Percentiles rank a stretch among this genome's conserved stretches.
Conservation (phyloP, 164 flowering plant genomes). For the Vitis amurensis region DNA sequence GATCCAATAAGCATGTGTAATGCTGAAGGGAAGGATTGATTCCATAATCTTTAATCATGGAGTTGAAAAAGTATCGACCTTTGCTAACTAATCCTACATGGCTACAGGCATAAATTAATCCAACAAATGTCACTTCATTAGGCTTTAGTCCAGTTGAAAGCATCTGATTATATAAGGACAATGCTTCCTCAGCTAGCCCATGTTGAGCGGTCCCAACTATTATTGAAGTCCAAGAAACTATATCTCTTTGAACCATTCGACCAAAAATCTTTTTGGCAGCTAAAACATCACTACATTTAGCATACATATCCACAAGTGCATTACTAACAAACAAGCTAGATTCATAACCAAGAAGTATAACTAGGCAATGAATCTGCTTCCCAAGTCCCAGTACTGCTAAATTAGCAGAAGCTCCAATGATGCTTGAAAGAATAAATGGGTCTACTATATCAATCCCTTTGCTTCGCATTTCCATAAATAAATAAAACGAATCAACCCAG, state of each 20-base stretch:
- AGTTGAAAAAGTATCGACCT: conserved; percentile 58
- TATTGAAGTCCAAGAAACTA: conserved; percentile 89
- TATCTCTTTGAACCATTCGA: conserved; percentile 45
- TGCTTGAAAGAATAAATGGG: conserved; percentile 68
- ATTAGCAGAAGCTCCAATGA: conserved; percentile 67
- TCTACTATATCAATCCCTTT: conserved; percentile 50
- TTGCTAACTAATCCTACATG: conserved; percentile 73
- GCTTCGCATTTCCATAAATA: conserved; percentile 58
- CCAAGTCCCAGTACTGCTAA: conserved; percentile 65
- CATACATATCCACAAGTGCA: conserved; percentile 81
- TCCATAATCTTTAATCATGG: conserved; percentile 59
- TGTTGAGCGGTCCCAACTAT: conserved; percentile 87
- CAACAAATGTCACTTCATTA: conserved; percentile 83
- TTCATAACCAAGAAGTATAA: conserved; percentile 63
- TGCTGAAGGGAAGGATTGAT: conserved; percentile 72
- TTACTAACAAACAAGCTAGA: conserved; percentile 59
- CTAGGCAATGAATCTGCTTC: conserved; percentile 65
- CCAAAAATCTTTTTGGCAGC: conserved; percentile 54
- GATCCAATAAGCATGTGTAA: conserved; percentile 84
- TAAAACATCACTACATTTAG: conserved; percentile 74
- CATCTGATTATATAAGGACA: conserved; percentile 65
- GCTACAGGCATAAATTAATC: conserved; percentile 84
- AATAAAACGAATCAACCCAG: conserved; percentile 36
- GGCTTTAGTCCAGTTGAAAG: conserved; percentile 56
- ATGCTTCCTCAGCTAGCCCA: conserved; percentile 71